phyloP scores from a whole-genome alignment of 352 stramenopile species.

The Plasmopara muralis region DNA sequence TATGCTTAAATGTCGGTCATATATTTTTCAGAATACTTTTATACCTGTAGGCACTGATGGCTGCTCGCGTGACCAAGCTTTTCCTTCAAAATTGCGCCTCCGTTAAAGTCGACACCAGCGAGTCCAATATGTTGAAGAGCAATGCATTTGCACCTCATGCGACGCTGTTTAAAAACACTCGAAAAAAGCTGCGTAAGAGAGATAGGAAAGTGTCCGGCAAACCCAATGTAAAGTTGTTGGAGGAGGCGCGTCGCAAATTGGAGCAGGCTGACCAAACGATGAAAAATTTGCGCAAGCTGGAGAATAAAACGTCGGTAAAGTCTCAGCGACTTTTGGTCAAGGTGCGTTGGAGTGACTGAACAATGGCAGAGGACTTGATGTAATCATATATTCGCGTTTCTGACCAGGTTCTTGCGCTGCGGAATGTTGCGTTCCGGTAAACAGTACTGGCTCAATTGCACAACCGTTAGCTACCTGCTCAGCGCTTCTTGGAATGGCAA shows the following conservation, averaged over 20 bases:
- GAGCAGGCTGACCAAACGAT: slow-evolving; percentile 41
- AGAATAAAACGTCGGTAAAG: slow-evolving; percentile 45
- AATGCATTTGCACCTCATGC: background rate
- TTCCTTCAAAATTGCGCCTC: slow-evolving; percentile 56
- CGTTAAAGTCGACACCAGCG: slow-evolving; percentile 12
- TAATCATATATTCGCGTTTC: slow-evolving; percentile 5
- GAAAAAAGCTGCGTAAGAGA: slow-evolving; percentile 23
- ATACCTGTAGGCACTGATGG: slow-evolving; percentile 24
- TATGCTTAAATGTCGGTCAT: too few relatives aligned
- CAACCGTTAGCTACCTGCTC: too few relatives aligned
- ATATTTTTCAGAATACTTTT: too few relatives aligned
- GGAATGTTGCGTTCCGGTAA: slow-evolving; percentile 36
- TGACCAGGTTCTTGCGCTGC: slow-evolving; percentile 35
- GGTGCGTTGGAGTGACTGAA: slow-evolving; percentile 17
- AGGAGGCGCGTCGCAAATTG: slow-evolving; percentile 44
- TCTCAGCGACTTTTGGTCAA: slow-evolving; percentile 62
- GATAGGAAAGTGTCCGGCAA: slow-evolving; percentile 23
- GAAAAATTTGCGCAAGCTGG: slow-evolving; percentile 63
- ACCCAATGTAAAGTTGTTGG: slow-evolving; percentile 44
- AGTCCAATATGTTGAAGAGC: slow-evolving; percentile 9
- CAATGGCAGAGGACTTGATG: background rate
- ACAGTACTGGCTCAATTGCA: background rate
- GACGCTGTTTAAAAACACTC: slow-evolving; percentile 16
- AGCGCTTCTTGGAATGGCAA: background rate
- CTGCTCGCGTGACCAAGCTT: slow-evolving; percentile 60